Percentiles rank a stretch among this genome's conserved stretches.
Conservation (phyloP, 768 basidiomycete genomes). For the Lentinula boryana region DNA sequence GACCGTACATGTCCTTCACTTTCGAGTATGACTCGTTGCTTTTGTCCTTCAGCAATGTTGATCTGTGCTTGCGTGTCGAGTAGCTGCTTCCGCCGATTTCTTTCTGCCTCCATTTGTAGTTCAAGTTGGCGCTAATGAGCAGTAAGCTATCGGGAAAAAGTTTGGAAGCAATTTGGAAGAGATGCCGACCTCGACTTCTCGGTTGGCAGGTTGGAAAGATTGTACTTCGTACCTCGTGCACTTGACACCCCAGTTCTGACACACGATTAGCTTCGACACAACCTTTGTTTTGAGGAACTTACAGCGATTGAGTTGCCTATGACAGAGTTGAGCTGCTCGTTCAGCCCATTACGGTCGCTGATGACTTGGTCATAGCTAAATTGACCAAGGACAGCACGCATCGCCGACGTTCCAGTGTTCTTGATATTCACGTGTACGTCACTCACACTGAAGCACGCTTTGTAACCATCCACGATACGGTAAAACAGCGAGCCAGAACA, state of each 20-base stretch:
- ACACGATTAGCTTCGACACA: background rate
- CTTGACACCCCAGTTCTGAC: constrained; percentile 50
- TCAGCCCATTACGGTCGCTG: constrained; percentile 47
- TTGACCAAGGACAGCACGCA: constrained; percentile 47
- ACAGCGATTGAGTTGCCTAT: constrained; percentile 46
- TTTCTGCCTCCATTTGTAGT: constrained; percentile 54
- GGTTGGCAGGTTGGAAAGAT: constrained; percentile 51
- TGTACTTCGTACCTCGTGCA: constrained; percentile 57
- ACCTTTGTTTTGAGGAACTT: constrained; percentile 3
- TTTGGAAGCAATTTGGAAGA: background rate
- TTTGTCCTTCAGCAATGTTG: constrained; percentile 54
- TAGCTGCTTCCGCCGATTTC: constrained; percentile 49
- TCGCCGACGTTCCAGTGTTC: constrained; percentile 48
- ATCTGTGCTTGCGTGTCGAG: constrained; percentile 53
- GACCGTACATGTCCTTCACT: constrained; percentile 43
- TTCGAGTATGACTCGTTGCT: constrained; percentile 49
- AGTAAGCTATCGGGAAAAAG: background rate
- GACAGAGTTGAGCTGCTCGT: constrained; percentile 37
- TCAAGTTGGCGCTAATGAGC: constrained; percentile 45
- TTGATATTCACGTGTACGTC: constrained; percentile 43
- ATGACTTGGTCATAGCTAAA: constrained; percentile 50
- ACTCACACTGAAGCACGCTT: constrained; percentile 47
- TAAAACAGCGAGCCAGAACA: constrained; percentile 52
- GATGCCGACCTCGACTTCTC: constrained; percentile 47
- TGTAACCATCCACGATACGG: constrained; percentile 44